phyloP scores from a whole-genome alignment of 1,139 yeast species.

The Kodamaea fungicola region DNA sequence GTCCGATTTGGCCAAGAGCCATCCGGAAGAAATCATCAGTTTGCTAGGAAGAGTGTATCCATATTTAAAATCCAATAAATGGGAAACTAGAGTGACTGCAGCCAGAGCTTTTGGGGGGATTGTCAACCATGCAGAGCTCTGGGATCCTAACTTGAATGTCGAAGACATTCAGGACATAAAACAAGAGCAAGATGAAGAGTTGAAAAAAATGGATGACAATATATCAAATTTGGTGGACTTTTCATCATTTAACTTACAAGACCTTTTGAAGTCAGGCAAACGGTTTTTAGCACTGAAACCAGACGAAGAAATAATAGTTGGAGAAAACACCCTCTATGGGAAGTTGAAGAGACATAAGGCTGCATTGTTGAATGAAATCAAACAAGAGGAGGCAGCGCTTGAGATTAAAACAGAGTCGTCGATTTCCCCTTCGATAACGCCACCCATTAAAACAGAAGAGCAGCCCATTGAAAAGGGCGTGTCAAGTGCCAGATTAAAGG shows the following conservation, averaged over 20 bases:
- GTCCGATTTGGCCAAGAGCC: constrained; percentile 89
- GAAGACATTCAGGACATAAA: constrained; percentile 31
- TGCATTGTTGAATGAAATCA: constrained; percentile 9
- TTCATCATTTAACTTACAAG: constrained; percentile 59
- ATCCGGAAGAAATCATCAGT: constrained; percentile 87
- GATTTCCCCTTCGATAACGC: constrained; percentile 13
- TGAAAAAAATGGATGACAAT: constrained; percentile 46
- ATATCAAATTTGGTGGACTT: constrained; percentile 53
- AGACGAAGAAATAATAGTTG: constrained; percentile 39
- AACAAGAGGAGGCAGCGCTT: constrained; percentile 13
- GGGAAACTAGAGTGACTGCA: constrained; percentile 97
- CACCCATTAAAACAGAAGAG: constrained; percentile 13
- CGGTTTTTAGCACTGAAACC: constrained; percentile 59
- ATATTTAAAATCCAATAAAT: constrained; percentile 71
- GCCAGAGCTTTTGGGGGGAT: constrained; percentile 95
- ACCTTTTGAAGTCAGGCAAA: constrained; percentile 65
- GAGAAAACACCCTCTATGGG: constrained; percentile 25
- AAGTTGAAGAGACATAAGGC: constrained; percentile 38
- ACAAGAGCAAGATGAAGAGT: constrained; percentile 43
- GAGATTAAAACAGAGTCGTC: constrained; percentile 9
- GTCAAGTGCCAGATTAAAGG: constrained; percentile 79
- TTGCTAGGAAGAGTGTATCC: constrained; percentile 89
- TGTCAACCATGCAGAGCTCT: constrained; percentile 67
- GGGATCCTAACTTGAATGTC: constrained; percentile 72
- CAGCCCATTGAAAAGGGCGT: constrained; percentile 20